Evolutionary conservation across 768 basidiomycete genomes (phyloP), one percentile per base, ranked within the genome.

Genomic region (Auricularia sp.): DNA sequence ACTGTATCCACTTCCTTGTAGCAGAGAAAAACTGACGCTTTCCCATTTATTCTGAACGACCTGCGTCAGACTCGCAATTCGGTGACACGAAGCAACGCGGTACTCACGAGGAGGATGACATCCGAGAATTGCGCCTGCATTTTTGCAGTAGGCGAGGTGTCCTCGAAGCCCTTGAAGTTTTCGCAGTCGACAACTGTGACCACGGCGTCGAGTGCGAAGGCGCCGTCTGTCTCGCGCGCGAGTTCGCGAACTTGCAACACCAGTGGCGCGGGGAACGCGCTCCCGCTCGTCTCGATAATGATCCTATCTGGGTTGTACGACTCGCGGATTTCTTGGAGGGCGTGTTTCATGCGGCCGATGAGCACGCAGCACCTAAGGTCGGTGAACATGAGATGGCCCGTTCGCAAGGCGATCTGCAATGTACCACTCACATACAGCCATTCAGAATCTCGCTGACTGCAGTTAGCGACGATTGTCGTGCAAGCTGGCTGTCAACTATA

Each of bases 61-160:
- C 29, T 36, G 61, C 59, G 14, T 23, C 39, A 29, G 36, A 21
- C 36, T 6, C 23, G 39, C 36, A 29, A 5, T 6, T 36, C n/a
- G 7, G 35, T 23, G 16, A 36, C 36, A 42, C 12, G 44, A 67
- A 34, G 42, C 36, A 10, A 6, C 33, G 21, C 3, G 12, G 39
- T 18, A 79, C 87, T 65, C 66, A 91, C 90, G 63, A 98, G 83
- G 35, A 98, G 78, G 64, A 98, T 84, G 44, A 95, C 80, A 72
- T 98, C 95, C 3, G 94, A 93, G 73, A 96, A 98, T 71, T 88
- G 89, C n/a, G 95, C 91, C 77, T 92, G 87, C 87, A 96, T 93
- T 72, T 85, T 91, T 23, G 94, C 93, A 1, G 94, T 95, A 0
- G 91, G 88, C 6, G 90, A 92, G 0, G 85, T 88, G 71, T 98